A percentile compares a stretch with the other conserved stretches of the same genome.
Evolutionary conservation across 441 rosid genomes (phyloP).

Genomic region (Pelargonium australe): DNA sequence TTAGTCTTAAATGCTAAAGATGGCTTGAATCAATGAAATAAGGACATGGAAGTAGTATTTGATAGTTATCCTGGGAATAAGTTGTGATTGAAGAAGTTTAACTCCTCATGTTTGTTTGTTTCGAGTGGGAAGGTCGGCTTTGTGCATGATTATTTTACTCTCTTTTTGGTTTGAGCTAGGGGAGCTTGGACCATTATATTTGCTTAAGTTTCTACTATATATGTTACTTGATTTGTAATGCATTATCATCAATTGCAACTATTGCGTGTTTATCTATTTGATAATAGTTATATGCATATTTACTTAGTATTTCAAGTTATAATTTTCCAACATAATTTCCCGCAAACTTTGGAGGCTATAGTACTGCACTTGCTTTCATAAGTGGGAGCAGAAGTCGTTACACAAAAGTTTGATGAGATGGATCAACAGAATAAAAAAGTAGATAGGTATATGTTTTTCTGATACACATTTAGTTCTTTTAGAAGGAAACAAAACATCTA

Average conservation of each 20-base stretch:
- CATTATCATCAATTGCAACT: background rate
- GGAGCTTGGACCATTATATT: too few species aligned
- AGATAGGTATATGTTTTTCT: conserved; percentile 40
- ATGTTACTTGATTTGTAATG: background rate
- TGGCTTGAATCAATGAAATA: background rate
- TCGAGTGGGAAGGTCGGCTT: background rate
- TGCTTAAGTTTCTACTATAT: too few species aligned
- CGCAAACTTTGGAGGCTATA: conserved; percentile 79
- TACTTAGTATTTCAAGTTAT: conserved; percentile 6
- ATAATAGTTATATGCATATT: background rate
- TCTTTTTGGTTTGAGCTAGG: too few species aligned
- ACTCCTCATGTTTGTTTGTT: background rate
- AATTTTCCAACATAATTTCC: conserved; percentile 60
- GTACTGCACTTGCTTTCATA: conserved; percentile 78
- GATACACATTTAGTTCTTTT: conserved; percentile 14
- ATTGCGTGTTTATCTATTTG: background rate
- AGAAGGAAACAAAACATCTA: conserved; percentile 13
- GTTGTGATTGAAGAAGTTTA: background rate
- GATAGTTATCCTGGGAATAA: too few species aligned
- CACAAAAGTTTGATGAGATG: conserved; percentile 73
- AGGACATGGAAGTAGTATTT: too few species aligned
- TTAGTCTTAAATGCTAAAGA: background rate
- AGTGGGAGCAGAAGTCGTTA: conserved; percentile 74
- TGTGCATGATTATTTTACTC: background rate
- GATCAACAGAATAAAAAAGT: conserved; percentile 55